A percentile compares a stretch with the other conserved stretches of the same genome.
phyloP scores from a whole-genome alignment of 2,329 filamentous ascomycete genomes.

The Penicillium sp. region DNA sequence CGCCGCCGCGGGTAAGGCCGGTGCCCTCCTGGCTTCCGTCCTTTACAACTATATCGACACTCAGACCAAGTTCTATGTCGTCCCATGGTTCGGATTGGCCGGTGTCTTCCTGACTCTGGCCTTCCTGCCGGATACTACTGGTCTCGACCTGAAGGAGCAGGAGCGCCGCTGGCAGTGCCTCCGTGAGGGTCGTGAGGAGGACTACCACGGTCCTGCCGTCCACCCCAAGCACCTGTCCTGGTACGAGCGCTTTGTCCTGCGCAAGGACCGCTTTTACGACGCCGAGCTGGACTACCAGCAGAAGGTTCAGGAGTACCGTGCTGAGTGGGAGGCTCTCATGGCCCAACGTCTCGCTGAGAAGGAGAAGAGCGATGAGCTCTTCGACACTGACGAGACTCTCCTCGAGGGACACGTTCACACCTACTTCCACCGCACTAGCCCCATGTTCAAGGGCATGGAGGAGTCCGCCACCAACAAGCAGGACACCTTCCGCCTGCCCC shows the following conservation, averaged over 20 bases:
- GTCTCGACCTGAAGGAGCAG: slow-evolving; percentile 94
- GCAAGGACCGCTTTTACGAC: slow-evolving; percentile 79
- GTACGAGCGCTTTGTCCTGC: slow-evolving; percentile 76
- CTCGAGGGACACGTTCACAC: slow-evolving; percentile 53
- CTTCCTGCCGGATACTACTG: slow-evolving; percentile 95
- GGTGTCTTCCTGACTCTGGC: slow-evolving; percentile 80
- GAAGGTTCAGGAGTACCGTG: slow-evolving; percentile 80
- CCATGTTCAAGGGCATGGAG: slow-evolving; percentile 45
- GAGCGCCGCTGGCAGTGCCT: slow-evolving; percentile 92
- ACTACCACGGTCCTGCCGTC: slow-evolving; percentile 92
- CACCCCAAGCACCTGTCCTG: slow-evolving; percentile 84
- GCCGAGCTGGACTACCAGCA: slow-evolving; percentile 78
- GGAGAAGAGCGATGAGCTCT: slow-evolving; percentile 35
- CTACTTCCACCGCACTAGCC: slow-evolving; percentile 57
- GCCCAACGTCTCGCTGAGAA: slow-evolving; percentile 54
- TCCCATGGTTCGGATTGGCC: slow-evolving; percentile 91
- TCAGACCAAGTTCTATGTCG: slow-evolving; percentile 83
- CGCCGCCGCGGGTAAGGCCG: slow-evolving; percentile 86
- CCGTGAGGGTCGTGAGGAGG: slow-evolving; percentile 70
- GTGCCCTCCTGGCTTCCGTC: slow-evolving; percentile 81
- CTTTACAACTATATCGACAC: slow-evolving; percentile 93
- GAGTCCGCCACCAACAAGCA: slow-evolving; percentile 29
- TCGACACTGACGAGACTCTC: slow-evolving; percentile 48
- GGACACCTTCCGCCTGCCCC: slow-evolving; percentile 38
- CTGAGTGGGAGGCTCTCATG: slow-evolving; percentile 55